Base-by-base conservation (phyloP, 768 basidiomycete species). In the Xerocomellus dryophilus region DNA sequence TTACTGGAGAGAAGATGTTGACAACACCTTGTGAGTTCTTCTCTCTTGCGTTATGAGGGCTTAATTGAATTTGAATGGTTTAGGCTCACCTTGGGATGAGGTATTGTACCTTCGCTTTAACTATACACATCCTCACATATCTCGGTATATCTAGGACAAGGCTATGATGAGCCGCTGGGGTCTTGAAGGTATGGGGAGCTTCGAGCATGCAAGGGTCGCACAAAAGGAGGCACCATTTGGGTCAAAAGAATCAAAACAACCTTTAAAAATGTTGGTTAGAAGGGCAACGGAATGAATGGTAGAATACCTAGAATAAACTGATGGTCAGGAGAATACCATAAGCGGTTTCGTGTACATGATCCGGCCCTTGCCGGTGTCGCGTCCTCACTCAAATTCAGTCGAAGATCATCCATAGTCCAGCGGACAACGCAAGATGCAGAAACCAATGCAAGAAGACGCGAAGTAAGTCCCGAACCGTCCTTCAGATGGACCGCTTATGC, bases 1-100 rank as follows among this genome's bases (percentile, higher is more conserved):
- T 98, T 70, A 98, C 96, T n/a, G 96, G 95, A 40, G 96, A 98
- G 67, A 80, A 86, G 62, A 98, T 98, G 96, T 71, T 98, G 60
- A 98, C 96, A 12, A 98, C 96, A 14, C 93, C 95, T 43, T 97
- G 94, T 88, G 64, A 74, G 90, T 78, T 31, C 51, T 29, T 52
- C 34, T 43, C 12, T 49, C 5, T 50, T 53, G 46, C 25, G 17
- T 15, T 14, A 39, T 41, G 44, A 40, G 14, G n/a, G 9, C 53
- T 20, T 43, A 11, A 53, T 44, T 59, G 14, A 64, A 50, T 38
- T 43, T 36, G 31, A 39, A 36, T 53, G 47, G 48, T 47, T 45
- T 60, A 90, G 90, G 90, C 68, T 88, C 90, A 10, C 90, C 93
- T 40, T 98, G 95, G 96, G 93, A 97, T 65, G 91, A 95, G 76